Conservation (phyloP, 2,329 filamentous ascomycete genomes). For the Hypoxylon sp. region DNA sequence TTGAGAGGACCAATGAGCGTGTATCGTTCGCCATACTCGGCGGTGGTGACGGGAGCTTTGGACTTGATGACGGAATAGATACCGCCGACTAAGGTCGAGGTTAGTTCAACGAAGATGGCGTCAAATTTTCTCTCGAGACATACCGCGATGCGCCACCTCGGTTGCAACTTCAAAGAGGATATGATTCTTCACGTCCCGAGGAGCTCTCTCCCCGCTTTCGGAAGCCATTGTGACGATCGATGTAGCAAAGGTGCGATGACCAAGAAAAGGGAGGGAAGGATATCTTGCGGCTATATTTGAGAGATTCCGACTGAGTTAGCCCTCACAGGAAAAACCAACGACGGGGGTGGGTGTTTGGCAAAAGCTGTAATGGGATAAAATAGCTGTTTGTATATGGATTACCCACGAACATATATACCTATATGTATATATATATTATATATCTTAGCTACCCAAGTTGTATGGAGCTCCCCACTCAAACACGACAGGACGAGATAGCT, state of each 20-base stretch:
- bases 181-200: constrained; percentile 90
- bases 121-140: constrained; percentile 50
- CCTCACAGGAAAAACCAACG: background rate
- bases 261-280: constrained; percentile 1
- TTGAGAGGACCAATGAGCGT: constrained; percentile 96
- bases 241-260: constrained; percentile 22
- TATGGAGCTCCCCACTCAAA: constrained; percentile 12
- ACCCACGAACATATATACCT: background rate
- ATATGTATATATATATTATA: constrained; percentile 6
- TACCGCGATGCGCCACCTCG: constrained; percentile 96
- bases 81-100: constrained; percentile 79
- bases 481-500: constrained; percentile 11
- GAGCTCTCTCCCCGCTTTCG: constrained; percentile 61
- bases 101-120: constrained; percentile 43
- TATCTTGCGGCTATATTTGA: constrained; percentile 6
- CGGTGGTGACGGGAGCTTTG: constrained; percentile 96
- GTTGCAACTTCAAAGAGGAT: constrained; percentile 97
- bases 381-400: background rate
- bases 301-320: constrained; percentile 22
- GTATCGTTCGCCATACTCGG: constrained; percentile 98
- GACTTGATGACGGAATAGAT: constrained; percentile 99
- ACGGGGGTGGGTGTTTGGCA: background rate
- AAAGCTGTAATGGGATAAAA: background rate
- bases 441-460: constrained; percentile 12
- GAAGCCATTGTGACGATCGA: constrained; percentile 60